A percentile compares a stretch with the other conserved stretches of the same genome.
These are phyloP conservation scores for Veloporphyrellus conicus DNA, from an alignment of 1,284 basidiomycete species.

Conservation along the genomic window DNA sequence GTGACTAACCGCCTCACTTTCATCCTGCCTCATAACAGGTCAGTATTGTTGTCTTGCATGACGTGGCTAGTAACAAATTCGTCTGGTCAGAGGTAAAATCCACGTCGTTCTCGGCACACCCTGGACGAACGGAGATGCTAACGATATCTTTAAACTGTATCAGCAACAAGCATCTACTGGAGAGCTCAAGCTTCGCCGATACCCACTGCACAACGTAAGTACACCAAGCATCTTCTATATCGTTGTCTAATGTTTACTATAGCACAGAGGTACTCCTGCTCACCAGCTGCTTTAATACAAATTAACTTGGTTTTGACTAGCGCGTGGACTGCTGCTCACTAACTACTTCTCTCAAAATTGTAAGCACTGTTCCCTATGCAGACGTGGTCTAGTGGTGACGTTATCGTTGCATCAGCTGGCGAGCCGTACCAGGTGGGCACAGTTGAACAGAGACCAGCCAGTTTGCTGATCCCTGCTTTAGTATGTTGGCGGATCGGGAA, in stretches of 20 bases:
- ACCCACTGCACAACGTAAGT: conserved; percentile 58
- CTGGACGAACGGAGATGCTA: conserved; percentile 42
- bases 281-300: not conserved
- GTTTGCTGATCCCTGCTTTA: conserved; percentile 28
- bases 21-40: conserved; percentile 50
- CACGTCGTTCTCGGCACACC: conserved; percentile 52
- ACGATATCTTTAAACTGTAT: conserved; percentile 57
- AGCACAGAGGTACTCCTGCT: conserved; percentile 59
- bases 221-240: not conserved
- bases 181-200: conserved; percentile 58
- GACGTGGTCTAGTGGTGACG: conserved; percentile 1
- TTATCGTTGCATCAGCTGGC: conserved; percentile 45
- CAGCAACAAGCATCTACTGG: conserved; percentile 58
- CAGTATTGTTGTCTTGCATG: not conserved
- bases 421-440: conserved; percentile 61
- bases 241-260: conserved; percentile 11
- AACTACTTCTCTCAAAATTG: conserved; percentile 82
- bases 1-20: conserved; percentile 39
- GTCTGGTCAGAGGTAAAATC: conserved; percentile 51
- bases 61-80: not conserved
- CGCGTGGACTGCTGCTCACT: conserved; percentile 62
- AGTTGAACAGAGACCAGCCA: not conserved
- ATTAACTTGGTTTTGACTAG: conserved; percentile 34
- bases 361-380: conserved; percentile 34
- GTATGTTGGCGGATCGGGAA: conserved; percentile 71